Conservation (phyloP, 192 early-diverging fungal genomes). For the Podila epicladia region DNA sequence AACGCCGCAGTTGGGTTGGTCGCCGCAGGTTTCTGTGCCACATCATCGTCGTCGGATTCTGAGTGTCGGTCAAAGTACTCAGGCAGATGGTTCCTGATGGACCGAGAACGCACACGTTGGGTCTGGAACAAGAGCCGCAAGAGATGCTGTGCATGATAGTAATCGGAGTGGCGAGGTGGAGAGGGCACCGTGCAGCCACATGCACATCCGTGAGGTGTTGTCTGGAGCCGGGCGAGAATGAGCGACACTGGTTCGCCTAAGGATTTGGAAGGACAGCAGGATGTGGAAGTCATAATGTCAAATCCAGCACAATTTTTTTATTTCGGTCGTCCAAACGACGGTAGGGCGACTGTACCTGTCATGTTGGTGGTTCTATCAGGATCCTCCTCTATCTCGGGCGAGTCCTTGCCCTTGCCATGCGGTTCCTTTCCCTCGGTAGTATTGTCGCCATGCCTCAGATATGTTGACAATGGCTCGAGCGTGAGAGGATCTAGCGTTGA, state of each 20-base stretch:
- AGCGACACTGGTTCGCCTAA: conserved; percentile 35
- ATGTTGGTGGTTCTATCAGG: conserved; percentile 35
- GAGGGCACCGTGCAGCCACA: conserved; percentile 38
- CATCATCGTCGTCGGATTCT: neutral
- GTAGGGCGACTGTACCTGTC: conserved; percentile 3
- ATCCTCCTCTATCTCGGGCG: neutral
- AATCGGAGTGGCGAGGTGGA: conserved; percentile 35
- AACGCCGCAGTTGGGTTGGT: neutral
- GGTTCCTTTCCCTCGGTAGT: neutral
- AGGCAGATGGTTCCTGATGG: conserved; percentile 14
- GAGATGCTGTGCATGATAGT: conserved; percentile 45
- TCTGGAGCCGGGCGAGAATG: conserved; percentile 37
- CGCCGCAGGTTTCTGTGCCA: neutral
- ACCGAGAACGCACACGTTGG: conserved; percentile 26
- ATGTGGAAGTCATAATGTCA: neutral
- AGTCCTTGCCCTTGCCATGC: neutral
- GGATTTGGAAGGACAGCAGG: neutral
- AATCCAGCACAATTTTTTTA: neutral
- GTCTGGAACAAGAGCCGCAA: conserved; percentile 38
- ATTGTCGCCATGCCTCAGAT: conserved; percentile 11
- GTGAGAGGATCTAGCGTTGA: conserved; percentile 37
- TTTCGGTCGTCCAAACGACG: too few relatives aligned
- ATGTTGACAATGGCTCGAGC: conserved; percentile 32
- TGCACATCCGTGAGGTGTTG: conserved; percentile 28
- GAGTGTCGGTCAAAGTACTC: conserved; percentile 26